A percentile compares a stretch with the other conserved stretches of the same genome.
These are phyloP conservation scores for Pinus albicaulis DNA, from an alignment of 75 land plant genomes.

Conservation along the genomic window DNA sequence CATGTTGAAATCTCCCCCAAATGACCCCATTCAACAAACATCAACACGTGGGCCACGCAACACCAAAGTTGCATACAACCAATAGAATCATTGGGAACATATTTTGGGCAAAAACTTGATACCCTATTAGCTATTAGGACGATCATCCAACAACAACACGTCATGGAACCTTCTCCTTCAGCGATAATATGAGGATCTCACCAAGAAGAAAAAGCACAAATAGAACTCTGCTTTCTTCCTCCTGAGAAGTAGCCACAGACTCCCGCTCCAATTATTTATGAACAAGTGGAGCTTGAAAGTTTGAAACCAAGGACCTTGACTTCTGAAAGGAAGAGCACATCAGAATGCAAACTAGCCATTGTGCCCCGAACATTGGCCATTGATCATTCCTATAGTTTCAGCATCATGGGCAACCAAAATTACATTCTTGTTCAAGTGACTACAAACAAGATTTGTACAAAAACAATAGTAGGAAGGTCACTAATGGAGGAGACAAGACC, in stretches of 20 bases:
- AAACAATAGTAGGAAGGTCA: no score
- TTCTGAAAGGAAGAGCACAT: not conserved
- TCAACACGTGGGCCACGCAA: no score
- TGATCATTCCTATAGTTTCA: not conserved
- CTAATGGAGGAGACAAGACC: no score
- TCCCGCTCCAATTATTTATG: not conserved
- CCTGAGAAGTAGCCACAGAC: not conserved
- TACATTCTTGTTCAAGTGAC: not conserved
- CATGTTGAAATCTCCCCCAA: no score
- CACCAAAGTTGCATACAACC: no score
- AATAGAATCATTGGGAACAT: no score
- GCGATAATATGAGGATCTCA: not conserved
- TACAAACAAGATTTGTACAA: no score
- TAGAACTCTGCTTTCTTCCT: not conserved
- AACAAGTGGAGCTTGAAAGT: not conserved
- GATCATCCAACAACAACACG: no score
- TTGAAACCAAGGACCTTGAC: not conserved
- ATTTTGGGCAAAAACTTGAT: no score
- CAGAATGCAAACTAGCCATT: not conserved
- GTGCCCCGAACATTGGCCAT: not conserved
- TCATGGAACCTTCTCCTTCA: not conserved
- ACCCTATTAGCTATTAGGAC: no score
- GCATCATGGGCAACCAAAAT: not conserved
- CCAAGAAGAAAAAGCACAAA: not conserved
- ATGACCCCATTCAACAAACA: no score